A percentile compares a stretch with the other conserved stretches of the same genome.
Evolutionary conservation across 1,284 basidiomycete genomes (phyloP).

Genomic region (Cutaneotrichosporon cutaneum): DNA sequence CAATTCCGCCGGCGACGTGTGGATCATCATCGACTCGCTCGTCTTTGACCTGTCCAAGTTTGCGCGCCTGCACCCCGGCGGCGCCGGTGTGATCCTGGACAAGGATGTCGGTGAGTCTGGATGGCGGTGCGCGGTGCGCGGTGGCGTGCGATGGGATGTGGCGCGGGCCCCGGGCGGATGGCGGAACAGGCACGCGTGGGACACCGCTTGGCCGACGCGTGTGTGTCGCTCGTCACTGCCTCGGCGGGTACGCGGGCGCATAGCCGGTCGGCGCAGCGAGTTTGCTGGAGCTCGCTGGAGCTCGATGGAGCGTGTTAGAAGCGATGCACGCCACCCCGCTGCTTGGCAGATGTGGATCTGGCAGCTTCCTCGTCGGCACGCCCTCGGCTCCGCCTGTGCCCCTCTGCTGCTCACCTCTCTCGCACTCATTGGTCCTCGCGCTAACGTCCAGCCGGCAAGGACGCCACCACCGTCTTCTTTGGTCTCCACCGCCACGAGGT

Average conservation of each 20-base stretch:
- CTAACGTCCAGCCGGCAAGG: constrained; percentile 59
- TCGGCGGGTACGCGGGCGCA: background rate
- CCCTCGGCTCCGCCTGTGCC: background rate
- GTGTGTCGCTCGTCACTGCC: background rate
- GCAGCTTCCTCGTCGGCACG: background rate
- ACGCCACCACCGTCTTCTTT: constrained; percentile 83
- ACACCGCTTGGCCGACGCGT: background rate
- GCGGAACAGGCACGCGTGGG: constrained; percentile 4
- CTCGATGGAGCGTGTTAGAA: background rate
- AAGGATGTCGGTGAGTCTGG: constrained; percentile 69
- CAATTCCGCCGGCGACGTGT: constrained; percentile 72
- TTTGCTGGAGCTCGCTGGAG: background rate
- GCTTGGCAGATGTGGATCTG: background rate
- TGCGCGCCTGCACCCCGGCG: constrained; percentile 76
- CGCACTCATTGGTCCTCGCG: background rate
- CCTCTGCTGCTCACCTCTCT: background rate
- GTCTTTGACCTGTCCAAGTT: constrained; percentile 81
- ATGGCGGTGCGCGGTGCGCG: background rate
- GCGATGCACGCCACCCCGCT: background rate
- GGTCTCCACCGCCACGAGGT: constrained; percentile 79
- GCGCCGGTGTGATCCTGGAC: constrained; percentile 69
- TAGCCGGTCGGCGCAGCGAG: background rate
- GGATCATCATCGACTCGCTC: constrained; percentile 77
- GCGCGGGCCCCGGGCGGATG: too few species aligned
- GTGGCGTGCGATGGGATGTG: background rate